Conservation (phyloP, 2,329 filamentous ascomycete species). For the Fusarium sp. region DNA sequence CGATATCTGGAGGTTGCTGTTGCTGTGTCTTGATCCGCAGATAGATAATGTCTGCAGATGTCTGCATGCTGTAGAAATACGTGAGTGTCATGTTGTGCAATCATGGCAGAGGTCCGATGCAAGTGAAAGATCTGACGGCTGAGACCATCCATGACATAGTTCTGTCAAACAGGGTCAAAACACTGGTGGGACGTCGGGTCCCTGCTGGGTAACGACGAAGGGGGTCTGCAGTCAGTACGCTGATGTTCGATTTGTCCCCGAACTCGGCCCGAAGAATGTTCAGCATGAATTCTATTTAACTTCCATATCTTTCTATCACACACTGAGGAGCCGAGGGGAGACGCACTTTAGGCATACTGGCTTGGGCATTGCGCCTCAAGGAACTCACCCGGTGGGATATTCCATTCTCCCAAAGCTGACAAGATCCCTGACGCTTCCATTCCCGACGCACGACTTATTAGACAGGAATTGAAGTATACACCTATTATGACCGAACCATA, state of each 20-base stretch:
- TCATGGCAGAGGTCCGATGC: too few species aligned
- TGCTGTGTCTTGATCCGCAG: too few species aligned
- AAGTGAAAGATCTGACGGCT: too few species aligned
- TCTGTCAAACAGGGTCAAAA: background rate
- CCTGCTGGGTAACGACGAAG: background rate
- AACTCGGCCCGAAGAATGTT: background rate
- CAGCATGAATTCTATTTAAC: background rate
- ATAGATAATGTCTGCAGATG: too few species aligned
- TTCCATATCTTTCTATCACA: background rate
- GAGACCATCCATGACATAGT: background rate
- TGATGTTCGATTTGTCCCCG: background rate
- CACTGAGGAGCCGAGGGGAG: background rate
- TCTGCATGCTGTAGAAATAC: background rate
- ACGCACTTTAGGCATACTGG: background rate
- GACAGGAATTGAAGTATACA: background rate
- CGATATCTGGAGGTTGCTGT: too few species aligned
- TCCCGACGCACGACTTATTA: background rate
- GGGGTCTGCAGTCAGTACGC: fast-evolving
- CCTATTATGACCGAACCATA: background rate
- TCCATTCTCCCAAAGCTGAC: background rate
- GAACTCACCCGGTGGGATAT: fast-evolving
- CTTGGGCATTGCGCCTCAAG: background rate
- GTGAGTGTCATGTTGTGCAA: background rate
- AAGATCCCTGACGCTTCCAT: background rate
- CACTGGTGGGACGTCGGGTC: background rate